A percentile compares a stretch with the other conserved stretches of the same genome.
Evolutionary conservation across 805 yeast genomes (phyloP).

Genomic region (Saturnispora dispora): DNA sequence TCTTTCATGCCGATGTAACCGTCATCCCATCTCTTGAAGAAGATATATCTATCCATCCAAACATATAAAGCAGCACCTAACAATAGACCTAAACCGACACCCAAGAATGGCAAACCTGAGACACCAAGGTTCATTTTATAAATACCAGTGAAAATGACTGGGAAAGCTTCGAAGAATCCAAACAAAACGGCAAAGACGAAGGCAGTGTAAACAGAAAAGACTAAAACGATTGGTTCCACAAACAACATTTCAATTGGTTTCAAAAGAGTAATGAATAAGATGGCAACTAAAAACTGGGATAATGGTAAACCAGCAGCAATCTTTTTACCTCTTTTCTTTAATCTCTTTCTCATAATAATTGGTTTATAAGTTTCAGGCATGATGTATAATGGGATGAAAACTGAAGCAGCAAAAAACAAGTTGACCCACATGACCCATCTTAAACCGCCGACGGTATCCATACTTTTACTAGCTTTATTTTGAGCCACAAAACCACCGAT

Average conservation of each 20-base stretch:
- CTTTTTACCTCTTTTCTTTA: conserved; percentile 48
- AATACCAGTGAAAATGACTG: conserved; percentile 60
- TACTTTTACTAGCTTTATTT: conserved; percentile 25
- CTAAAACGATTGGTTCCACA: conserved; percentile 66
- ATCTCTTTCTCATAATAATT: conserved; percentile 51
- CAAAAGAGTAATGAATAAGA: conserved; percentile 42
- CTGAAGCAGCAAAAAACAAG: conserved; percentile 55
- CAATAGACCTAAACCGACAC: conserved; percentile 61
- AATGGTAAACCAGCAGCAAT: conserved; percentile 31
- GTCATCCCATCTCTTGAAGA: conserved; percentile 50
- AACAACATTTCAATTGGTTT: conserved; percentile 63
- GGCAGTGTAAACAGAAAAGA: conserved; percentile 61
- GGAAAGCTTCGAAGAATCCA: conserved; percentile 75
- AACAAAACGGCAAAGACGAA: conserved; percentile 70
- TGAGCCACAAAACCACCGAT: conserved; percentile 65
- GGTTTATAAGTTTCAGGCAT: conserved; percentile 70
- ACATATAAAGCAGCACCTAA: conserved; percentile 45
- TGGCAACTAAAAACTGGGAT: conserved; percentile 33
- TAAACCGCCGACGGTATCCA: conserved; percentile 37
- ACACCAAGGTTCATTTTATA: conserved; percentile 52
- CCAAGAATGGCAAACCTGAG: conserved; percentile 62
- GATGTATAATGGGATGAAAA: conserved; percentile 35
- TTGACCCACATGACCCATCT: conserved; percentile 68
- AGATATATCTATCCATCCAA: conserved; percentile 37
- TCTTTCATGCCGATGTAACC: conserved; percentile 52